Base-by-base conservation (phyloP, 2,329 filamentous ascomycete genomes). In the Penicillium glabrum region DNA sequence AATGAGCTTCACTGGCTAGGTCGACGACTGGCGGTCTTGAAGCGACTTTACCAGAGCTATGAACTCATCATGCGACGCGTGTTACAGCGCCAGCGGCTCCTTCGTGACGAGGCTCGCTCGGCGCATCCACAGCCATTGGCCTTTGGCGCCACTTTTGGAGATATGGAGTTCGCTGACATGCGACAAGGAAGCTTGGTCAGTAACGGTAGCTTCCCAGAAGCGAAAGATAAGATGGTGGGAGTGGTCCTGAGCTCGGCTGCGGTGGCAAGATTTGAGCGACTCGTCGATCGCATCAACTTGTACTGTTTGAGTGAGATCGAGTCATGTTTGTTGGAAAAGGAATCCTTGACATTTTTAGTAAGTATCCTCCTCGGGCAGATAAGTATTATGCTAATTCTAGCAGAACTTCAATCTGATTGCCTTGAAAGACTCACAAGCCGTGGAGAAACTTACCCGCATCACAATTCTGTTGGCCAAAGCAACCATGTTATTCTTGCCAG, bases 321-420 rank as follows among this genome's bases (percentile, higher is more conserved):
- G 51, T 82, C 85, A 60, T 87, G 85, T 62, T 72, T 87, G 23
- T 83, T 83, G 27, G 88, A 91, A 71, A 91, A 90, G 68, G 86
- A 88, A 26, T 85, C 85, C 0, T 76, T 92, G 26, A 86, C 89
- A 3, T 83, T 84, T 60, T 85, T 90, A 69, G 87, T 88, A 72
- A 68, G 80, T 66, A 33, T 53, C 16, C 9, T 29, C 5, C 29
- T 27, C 9, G 3, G n/a, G 24, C 8, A 11, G 13, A 16, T 6
- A 37, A 13, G 33, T 21, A 7, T 1, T 10, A 23, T 41, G 19
- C 60, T 67, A 31, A 66, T 24, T 13, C 5, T 31, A 1, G 9
- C 9, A 89, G 86, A 91, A 91, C 70, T 91, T 91, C 79, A 90
- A 89, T 70, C 81, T 92, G 61, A 90, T 89, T 56, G 85, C 88